Evolutionary conservation across 2,329 filamentous ascomycete species (phyloP), one percentile per base, ranked within the genome.

Genomic region (Uncinocarpus reesii): DNA sequence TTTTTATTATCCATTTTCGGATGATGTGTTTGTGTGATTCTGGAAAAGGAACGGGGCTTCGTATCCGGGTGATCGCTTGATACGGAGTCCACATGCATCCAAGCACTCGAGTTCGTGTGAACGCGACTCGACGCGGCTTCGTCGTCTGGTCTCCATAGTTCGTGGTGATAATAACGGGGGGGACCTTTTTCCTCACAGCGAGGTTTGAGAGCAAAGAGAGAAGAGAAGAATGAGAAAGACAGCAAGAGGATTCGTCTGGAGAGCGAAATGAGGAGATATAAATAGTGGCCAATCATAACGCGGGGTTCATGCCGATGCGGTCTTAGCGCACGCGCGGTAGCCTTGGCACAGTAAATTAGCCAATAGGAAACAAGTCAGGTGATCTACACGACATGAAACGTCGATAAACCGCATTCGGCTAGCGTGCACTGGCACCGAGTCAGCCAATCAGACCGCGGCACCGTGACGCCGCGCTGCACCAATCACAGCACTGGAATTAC

Each of bases 371-470:
- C 45, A 7, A n/a, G 45, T 41, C 36, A 47, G 26, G 35, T 41
- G 45, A 47, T 47, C 45, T 41, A 26, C 45, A 34, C 35, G 26
- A n/a, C 21, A 41, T 47, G 45, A 47, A 47, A 47, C 45, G 45
- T 47, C 45, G 10, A 26, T 47, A 47, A 29, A 24, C 45, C 26
- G 16, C 3, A 24, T 34, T 4, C 16, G 36, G 24, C 2, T 16
- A 36, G 32, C n/a, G n/a, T n/a, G n/a, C n/a, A n/a, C n/a, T n/a
- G 23, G 23, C 13, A 10, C 23, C 23, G 18, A 41, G 10, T 16
- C 42, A 37, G 35, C 43, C 43, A 38, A 38, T 38, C 32, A 21
- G 8, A 15, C 5, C 20, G 36, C 36, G 4, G n/a, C n/a, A n/a
- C n/a, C n/a, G n/a, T n/a, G n/a, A n/a, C n/a, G n/a, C n/a, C n/a